A percentile compares a stretch with the other conserved stretches of the same genome.
Conservation (phyloP, 768 basidiomycete species). For the Lactarius sanguifluus region DNA sequence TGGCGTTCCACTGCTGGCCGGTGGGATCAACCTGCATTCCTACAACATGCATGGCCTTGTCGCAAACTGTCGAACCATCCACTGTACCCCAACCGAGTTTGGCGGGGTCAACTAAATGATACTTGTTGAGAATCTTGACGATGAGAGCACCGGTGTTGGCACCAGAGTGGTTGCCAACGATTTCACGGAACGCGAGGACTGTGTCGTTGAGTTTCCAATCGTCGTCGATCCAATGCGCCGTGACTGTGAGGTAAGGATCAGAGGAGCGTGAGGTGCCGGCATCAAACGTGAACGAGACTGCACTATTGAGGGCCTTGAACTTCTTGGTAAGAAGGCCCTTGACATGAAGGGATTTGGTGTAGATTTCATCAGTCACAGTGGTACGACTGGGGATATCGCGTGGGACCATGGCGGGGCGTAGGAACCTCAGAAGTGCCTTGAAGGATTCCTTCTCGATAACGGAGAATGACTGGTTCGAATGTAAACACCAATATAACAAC, state of each 20-base stretch:
- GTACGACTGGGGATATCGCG: no score
- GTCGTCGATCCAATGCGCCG: background rate
- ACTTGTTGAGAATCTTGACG: background rate
- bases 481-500: background rate
- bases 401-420: no score
- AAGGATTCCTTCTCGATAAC: no score
- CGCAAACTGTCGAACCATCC: background rate
- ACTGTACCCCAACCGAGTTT: constrained; percentile 3
- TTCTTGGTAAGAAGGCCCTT: background rate
- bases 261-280: background rate
- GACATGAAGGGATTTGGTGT: no score
- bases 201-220: background rate
- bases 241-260: constrained; percentile 1
- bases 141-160: background rate
- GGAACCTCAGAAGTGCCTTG: no score
- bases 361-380: background rate
- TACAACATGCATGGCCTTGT: no score
- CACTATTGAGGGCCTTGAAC: background rate
- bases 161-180: background rate
- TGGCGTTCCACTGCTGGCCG: no score
- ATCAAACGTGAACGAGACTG: background rate
- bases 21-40: no score
- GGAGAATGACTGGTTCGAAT: no score
- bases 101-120: background rate
- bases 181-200: background rate